Percentiles rank a stretch among this genome's conserved stretches.
These are phyloP conservation scores for Nemania abortiva DNA, from an alignment of 2,329 filamentous ascomycete genomes.

Conservation along the genomic window DNA sequence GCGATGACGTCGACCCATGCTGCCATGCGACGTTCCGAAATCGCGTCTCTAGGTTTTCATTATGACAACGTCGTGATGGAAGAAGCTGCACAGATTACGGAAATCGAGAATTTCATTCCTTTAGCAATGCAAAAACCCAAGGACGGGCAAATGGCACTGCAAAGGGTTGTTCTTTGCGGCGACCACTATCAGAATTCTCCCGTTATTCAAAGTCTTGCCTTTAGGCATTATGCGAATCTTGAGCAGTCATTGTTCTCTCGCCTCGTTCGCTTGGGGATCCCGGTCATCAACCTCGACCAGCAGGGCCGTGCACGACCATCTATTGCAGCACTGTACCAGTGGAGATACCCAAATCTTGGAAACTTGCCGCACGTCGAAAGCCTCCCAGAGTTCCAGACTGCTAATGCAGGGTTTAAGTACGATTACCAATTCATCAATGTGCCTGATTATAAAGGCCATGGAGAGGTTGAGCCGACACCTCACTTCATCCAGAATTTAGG, in stretches of 20 bases:
- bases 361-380: constrained; percentile 81
- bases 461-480: constrained; percentile 89
- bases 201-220: constrained; percentile 92
- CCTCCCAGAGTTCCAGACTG: constrained; percentile 77
- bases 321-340: constrained; percentile 90
- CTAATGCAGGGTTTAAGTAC: constrained; percentile 92
- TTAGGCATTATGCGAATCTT: constrained; percentile 93
- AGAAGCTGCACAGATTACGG: constrained; percentile 97
- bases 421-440: constrained; percentile 99
- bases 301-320: constrained; percentile 91
- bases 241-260: constrained; percentile 96
- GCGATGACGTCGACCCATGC: constrained; percentile 99
- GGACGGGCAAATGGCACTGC: constrained; percentile 78
- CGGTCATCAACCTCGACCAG: constrained; percentile 87
- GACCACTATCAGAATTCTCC: constrained; percentile 98
- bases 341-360: constrained; percentile 86
- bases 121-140: constrained; percentile 88
- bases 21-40: constrained; percentile 92
- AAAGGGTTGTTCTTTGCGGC: constrained; percentile 91
- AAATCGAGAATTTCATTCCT: constrained; percentile 96
- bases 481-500: constrained; percentile 98
- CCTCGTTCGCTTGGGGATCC: constrained; percentile 91
- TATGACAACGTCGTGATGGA: constrained; percentile 99
- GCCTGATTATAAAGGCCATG: constrained; percentile 88
- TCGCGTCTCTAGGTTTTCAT: constrained; percentile 90